phyloP scores from a whole-genome alignment of 1,284 basidiomycete species.

The Cryptococcus sp. region DNA sequence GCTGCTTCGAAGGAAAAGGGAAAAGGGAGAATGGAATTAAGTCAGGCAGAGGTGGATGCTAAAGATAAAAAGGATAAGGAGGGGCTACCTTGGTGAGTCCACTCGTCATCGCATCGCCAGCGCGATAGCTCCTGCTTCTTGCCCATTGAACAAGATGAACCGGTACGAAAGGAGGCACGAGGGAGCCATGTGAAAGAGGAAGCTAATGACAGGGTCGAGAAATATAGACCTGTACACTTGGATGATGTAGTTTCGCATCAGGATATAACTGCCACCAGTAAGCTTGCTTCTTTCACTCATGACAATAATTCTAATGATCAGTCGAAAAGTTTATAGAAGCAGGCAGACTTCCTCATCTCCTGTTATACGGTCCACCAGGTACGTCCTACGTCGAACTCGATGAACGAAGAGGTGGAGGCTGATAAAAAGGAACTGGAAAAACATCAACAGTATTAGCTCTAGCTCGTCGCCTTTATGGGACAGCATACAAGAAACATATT shows the following conservation, averaged over 20 bases:
- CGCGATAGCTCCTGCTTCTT: background rate
- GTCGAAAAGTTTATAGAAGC: slow-evolving; percentile 96
- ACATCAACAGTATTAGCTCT: slow-evolving; percentile 98
- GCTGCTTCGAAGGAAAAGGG: slow-evolving; percentile 40
- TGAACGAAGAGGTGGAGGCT: too few species aligned
- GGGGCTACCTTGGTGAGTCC: slow-evolving; percentile 47
- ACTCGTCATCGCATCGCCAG: too few species aligned
- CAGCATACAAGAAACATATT: slow-evolving; percentile 76
- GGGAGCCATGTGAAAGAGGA: too few species aligned
- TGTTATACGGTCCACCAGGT: slow-evolving; percentile 96
- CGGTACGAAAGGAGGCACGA: too few species aligned
- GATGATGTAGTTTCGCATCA: slow-evolving; percentile 92
- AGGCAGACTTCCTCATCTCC: slow-evolving; percentile 86
- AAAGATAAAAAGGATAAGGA: slow-evolving; percentile 32
- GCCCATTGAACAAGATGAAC: background rate
- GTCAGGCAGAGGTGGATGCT: slow-evolving; percentile 18
- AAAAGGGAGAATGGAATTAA: slow-evolving; percentile 33
- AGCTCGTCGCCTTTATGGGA: slow-evolving; percentile 86
- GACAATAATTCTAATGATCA: slow-evolving; percentile 47
- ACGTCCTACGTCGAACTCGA: slow-evolving; percentile 1
- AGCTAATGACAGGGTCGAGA: slow-evolving; percentile 72
- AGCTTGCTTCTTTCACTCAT: slow-evolving; percentile 31
- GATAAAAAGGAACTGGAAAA: slow-evolving; percentile 70
- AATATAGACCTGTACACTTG: slow-evolving; percentile 81
- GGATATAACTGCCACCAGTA: slow-evolving; percentile 88